Conservation (phyloP, 1,284 basidiomycete species). For the Puccinia polysora region DNA sequence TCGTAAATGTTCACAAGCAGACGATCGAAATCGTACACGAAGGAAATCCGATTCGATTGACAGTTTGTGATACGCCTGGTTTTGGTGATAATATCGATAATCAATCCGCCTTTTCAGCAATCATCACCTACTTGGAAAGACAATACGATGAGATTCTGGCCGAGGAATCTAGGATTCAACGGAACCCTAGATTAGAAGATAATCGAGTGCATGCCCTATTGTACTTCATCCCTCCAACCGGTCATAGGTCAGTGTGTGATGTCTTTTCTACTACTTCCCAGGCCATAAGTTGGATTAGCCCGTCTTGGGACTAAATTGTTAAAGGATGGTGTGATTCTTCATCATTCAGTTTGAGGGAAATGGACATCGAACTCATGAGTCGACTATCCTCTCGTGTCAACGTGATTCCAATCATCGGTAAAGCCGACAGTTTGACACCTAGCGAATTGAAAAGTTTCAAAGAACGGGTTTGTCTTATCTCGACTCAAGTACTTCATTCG, state of each 20-base stretch:
- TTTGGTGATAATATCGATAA: conserved; percentile 57
- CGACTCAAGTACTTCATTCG: background rate
- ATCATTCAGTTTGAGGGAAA: conserved; percentile 68
- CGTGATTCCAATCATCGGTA: conserved; percentile 97
- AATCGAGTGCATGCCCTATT: conserved; percentile 87
- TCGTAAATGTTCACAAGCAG: conserved; percentile 49
- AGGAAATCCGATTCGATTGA: conserved; percentile 56
- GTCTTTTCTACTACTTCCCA: conserved; percentile 94
- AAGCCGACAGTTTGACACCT: conserved; percentile 89
- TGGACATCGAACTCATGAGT: conserved; percentile 98
- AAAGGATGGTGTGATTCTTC: background rate
- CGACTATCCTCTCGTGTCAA: conserved; percentile 93
- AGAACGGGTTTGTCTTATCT: conserved; percentile 67
- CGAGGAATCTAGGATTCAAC: conserved; percentile 98
- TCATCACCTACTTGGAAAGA: conserved; percentile 91
- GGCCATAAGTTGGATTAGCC: background rate
- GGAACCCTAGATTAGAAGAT: conserved; percentile 97
- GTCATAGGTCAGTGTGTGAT: conserved; percentile 57
- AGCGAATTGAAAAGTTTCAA: conserved; percentile 95
- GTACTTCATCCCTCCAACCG: conserved; percentile 95
- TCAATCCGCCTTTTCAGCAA: conserved; percentile 59
- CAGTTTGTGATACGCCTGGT: conserved; percentile 75
- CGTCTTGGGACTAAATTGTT: no score
- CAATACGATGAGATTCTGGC: conserved; percentile 99
- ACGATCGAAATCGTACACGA: conserved; percentile 85